Base-by-base conservation (phyloP, 2,329 filamentous ascomycete genomes). In the Trichoderma polysporum region DNA sequence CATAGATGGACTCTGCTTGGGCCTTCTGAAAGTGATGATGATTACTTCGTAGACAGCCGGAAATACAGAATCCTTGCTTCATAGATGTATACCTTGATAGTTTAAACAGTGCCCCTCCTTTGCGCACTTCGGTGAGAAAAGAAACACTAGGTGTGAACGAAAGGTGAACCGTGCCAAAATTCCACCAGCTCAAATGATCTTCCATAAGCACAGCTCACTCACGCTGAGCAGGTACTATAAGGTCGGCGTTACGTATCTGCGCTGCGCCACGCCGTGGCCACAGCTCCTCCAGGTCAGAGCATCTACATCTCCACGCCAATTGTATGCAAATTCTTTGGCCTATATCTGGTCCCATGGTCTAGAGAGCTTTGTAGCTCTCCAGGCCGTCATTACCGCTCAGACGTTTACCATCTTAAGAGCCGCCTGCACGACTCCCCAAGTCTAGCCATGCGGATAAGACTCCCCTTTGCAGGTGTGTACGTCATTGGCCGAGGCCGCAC, bases 381-480 rank as follows among this genome's bases (percentile, higher is more conserved):
- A 47, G 47, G 45, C 54, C n/a, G 13, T 25, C 45, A 53, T 49
- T n/a, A 41, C 25, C 29, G 25, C 47, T 45, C 45, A 60, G 22
- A 27, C 31, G 2, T n/a, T 37, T 31, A 17, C 37, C 31, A 41
- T 15, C 29, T 57, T 15, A 53, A 35, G 52, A 41, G 56, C 27
- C 49, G 56, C 31, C 17, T 25, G 17, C 58, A 58, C 45, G 39
- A 35, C 29, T n/a, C 29, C 31, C 49, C 29, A 10, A 17, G 8
- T 27, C 35, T 13, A 65, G 69, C 72, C 66, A 95, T 97, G 91
- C 91, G 92, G 79, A 92, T 97, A 82, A 88, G 94, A 76, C 87
- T 93, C 74, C 91, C 91, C 65, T 97, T 97, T 77, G 93, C 93
- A 81, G 92, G 94, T 95, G 83, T 75, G 87, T 68, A 68, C 67